A percentile compares a stretch with the other conserved stretches of the same genome.
Conservation (phyloP, 306 rosid genomes). For the Castanea mollissima region DNA sequence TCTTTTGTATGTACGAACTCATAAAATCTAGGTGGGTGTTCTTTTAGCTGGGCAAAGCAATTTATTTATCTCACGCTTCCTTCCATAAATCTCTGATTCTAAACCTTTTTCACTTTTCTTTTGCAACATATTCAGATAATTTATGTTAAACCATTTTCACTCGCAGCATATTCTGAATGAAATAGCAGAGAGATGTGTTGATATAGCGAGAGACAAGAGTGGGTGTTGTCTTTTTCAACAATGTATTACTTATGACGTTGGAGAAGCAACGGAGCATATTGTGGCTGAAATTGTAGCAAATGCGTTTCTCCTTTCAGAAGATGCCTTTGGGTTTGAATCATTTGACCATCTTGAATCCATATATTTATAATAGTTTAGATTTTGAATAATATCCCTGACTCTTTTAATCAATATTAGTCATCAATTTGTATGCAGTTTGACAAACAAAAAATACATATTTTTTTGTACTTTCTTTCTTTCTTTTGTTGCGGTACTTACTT, state of each 20-base stretch:
- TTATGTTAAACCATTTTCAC: no score
- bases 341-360: neutral
- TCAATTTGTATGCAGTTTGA: no score
- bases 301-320: slow-evolving; percentile 24
- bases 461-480: no score
- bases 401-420: no score
- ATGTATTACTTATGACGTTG: neutral
- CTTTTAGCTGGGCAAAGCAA: no score
- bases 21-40: no score
- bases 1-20: no score
- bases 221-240: slow-evolving; percentile 38
- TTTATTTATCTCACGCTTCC: no score
- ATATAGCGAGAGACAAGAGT: slow-evolving; percentile 18
- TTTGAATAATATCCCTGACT: neutral
- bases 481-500: no score
- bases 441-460: no score
- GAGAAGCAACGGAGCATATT: neutral
- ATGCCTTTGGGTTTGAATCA: slow-evolving; percentile 40
- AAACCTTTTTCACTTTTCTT: neutral
- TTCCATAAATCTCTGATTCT: neutral
- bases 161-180: slow-evolving; percentile 29
- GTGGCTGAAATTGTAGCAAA: neutral
- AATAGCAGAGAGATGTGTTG: slow-evolving; percentile 16
- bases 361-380: neutral
- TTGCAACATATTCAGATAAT: neutral